phyloP scores from a whole-genome alignment of 805 yeast genomes.

The Metschnikowia noctiluminum region DNA sequence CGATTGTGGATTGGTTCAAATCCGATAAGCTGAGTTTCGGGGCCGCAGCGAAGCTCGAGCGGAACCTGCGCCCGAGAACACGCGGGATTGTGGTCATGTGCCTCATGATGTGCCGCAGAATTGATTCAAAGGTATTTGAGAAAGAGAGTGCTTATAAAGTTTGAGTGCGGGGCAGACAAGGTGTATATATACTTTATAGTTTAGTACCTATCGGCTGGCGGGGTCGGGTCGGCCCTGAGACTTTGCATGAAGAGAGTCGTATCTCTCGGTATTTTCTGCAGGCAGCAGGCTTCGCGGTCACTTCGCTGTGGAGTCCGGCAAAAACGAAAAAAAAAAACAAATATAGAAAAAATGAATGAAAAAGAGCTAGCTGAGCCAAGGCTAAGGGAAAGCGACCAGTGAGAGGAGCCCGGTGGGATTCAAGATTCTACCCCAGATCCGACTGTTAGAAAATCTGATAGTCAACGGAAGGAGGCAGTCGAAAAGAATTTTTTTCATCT shows the following conservation, averaged over 20 bases:
- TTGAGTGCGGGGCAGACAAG: background rate
- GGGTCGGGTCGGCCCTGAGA: background rate
- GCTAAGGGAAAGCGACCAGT: too few relatives aligned
- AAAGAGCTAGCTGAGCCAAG: too few relatives aligned
- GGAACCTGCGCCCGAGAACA: constrained; percentile 5
- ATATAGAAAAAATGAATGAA: too few relatives aligned
- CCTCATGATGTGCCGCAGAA: background rate
- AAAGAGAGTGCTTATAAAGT: background rate
- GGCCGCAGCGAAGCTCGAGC: constrained; percentile 20
- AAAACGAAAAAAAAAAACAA: too few relatives aligned
- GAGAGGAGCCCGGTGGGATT: too few relatives aligned
- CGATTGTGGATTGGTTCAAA: constrained; percentile 69
- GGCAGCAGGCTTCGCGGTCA: background rate
- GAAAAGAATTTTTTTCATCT: too few relatives aligned
- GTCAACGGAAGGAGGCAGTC: too few relatives aligned
- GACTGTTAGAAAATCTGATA: too few relatives aligned
- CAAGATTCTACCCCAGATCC: too few relatives aligned
- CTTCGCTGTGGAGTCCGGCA: background rate
- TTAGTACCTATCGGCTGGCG: background rate
- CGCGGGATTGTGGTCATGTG: background rate
- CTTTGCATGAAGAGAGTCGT: background rate
- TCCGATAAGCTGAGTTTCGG: constrained; percentile 33
- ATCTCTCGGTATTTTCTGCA: background rate
- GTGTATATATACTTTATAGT: too few relatives aligned
- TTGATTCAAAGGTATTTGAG: too few relatives aligned